A percentile compares a stretch with the other conserved stretches of the same genome.
Evolutionary conservation across 352 stramenopile species (phyloP).

Genomic region (Phytophthora boehmeriae): DNA sequence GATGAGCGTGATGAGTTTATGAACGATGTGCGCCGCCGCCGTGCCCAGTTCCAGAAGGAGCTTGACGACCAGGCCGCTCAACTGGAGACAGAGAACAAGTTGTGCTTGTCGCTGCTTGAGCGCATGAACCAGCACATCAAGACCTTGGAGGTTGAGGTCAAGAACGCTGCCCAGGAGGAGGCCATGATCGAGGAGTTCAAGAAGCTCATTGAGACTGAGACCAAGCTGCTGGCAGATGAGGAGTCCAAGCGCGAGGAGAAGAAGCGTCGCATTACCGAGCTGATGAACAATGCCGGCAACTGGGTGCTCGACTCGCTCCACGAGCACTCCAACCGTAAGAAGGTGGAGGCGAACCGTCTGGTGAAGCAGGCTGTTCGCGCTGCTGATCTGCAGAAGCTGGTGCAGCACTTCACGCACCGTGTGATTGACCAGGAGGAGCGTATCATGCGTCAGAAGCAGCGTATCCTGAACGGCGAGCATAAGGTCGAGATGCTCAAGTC

Average conservation of each 20-base stretch:
- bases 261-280: slow-evolving; percentile 83
- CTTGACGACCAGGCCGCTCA: slow-evolving; percentile 77
- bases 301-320: slow-evolving; percentile 86
- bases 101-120: slow-evolving; percentile 79
- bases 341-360: slow-evolving; percentile 84
- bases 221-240: slow-evolving; percentile 79
- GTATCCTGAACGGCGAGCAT: slow-evolving; percentile 88
- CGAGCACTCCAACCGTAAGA: slow-evolving; percentile 88
- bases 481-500: slow-evolving; percentile 93
- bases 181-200: slow-evolving; percentile 79
- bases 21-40: slow-evolving; percentile 84
- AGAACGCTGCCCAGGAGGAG: slow-evolving; percentile 73
- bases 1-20: slow-evolving; percentile 90
- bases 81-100: slow-evolving; percentile 78
- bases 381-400: slow-evolving; percentile 85
- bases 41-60: slow-evolving; percentile 85
- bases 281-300: slow-evolving; percentile 89
- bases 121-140: slow-evolving; percentile 87
- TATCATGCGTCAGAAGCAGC: slow-evolving; percentile 91
- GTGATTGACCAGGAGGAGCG: slow-evolving; percentile 91
- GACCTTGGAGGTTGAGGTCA: slow-evolving; percentile 80
- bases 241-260: slow-evolving; percentile 89
- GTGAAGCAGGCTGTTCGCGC: slow-evolving; percentile 85
- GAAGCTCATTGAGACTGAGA: slow-evolving; percentile 70
- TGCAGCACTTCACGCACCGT: slow-evolving; percentile 90